Conservation (phyloP, 768 basidiomycete species). For the Pisolithus marmoratus region DNA sequence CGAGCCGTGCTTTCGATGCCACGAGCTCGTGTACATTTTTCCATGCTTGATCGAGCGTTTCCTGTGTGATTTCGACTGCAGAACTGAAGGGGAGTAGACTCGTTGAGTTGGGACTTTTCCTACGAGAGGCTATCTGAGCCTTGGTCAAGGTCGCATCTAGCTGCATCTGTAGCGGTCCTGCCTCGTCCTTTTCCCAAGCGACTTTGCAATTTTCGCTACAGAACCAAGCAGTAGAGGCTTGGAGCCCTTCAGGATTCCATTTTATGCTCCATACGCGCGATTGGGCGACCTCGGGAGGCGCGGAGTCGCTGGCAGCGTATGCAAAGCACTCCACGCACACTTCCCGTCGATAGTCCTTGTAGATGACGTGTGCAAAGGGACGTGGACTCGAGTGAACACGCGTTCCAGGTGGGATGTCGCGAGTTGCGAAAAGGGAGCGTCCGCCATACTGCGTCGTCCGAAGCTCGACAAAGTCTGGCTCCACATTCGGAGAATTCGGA, state of each 20-base stretch:
- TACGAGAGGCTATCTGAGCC: slow-evolving; percentile 22
- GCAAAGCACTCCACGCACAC: slow-evolving; percentile 63
- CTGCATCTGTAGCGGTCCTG: slow-evolving; percentile 26
- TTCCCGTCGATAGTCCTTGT: slow-evolving; percentile 59
- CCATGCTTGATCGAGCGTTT: slow-evolving; percentile 44
- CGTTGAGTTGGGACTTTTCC: slow-evolving; percentile 18
- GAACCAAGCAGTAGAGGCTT: slow-evolving; percentile 47
- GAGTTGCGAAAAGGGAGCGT: slow-evolving; percentile 46
- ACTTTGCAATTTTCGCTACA: slow-evolving; percentile 46
- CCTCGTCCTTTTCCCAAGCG: slow-evolving; percentile 35
- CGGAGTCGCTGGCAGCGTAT: slow-evolving; percentile 38
- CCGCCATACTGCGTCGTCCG: slow-evolving; percentile 42
- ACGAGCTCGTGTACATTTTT: slow-evolving; percentile 29
- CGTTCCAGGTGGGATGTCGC: slow-evolving; percentile 37
- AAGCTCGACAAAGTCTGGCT: slow-evolving; percentile 16
- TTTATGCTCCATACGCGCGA: slow-evolving; percentile 42
- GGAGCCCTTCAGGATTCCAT: slow-evolving; percentile 17
- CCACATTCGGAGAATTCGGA: neutral
- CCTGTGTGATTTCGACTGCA: slow-evolving; percentile 28
- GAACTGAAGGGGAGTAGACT: slow-evolving; percentile 8
- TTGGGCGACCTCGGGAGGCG: slow-evolving; percentile 7
- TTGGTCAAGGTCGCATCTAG: slow-evolving; percentile 34
- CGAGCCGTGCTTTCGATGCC: slow-evolving; percentile 17
- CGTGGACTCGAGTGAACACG: slow-evolving; percentile 38
- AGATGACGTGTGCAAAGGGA: slow-evolving; percentile 55